A percentile compares a stretch with the other conserved stretches of the same genome.
phyloP scores from a whole-genome alignment of 139 green algal species.

The Tetraselmis chui region DNA sequence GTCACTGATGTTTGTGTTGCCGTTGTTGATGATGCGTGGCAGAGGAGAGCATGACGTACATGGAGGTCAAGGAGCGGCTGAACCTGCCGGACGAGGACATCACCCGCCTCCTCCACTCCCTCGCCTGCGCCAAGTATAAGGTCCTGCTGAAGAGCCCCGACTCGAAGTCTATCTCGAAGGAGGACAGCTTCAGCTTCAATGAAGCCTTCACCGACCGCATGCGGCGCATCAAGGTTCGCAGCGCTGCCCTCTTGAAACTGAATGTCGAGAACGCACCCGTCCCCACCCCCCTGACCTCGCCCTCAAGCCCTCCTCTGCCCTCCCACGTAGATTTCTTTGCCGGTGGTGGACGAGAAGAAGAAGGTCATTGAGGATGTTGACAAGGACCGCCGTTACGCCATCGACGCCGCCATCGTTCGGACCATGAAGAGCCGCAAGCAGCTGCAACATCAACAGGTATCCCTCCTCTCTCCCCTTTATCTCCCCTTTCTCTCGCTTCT shows the following conservation, averaged over 20 bases:
- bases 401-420: slow-evolving; percentile 54
- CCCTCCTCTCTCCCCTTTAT: neutral
- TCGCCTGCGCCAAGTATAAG: slow-evolving; percentile 86
- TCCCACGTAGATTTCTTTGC: slow-evolving; percentile 52
- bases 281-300: neutral
- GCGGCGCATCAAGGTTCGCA: slow-evolving; percentile 79
- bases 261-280: neutral
- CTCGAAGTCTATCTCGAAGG: slow-evolving; percentile 60
- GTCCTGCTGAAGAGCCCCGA: slow-evolving; percentile 75
- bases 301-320: neutral
- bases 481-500: neutral
- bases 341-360: slow-evolving; percentile 83
- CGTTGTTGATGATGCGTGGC: neutral
- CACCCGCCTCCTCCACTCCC: slow-evolving; percentile 71
- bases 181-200: slow-evolving; percentile 85
- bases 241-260: no score
- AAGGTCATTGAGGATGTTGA: slow-evolving; percentile 70
- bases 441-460: slow-evolving; percentile 36
- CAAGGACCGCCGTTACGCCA: slow-evolving; percentile 37
- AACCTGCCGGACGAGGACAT: slow-evolving; percentile 87
- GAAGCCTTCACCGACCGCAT: slow-evolving; percentile 83
- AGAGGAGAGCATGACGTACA: slow-evolving; percentile 57
- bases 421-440: slow-evolving; percentile 57
- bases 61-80: slow-evolving; percentile 71
- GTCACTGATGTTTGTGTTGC: no score